phyloP scores from a whole-genome alignment of 1,139 yeast species.

The Diutina catenulata region DNA sequence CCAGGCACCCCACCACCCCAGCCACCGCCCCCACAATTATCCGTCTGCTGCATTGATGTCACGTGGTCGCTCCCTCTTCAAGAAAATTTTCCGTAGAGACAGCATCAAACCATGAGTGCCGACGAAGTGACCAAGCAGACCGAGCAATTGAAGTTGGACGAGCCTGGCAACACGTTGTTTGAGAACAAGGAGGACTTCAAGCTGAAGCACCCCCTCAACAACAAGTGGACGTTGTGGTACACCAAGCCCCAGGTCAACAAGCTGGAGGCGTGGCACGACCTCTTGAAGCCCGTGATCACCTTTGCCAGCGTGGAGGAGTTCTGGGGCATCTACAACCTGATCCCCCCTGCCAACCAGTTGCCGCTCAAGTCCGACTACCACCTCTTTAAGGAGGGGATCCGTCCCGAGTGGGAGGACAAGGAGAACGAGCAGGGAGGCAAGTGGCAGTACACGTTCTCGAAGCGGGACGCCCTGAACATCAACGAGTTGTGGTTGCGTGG shows the following conservation, averaged over 20 bases:
- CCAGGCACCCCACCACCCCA: neutral
- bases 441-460: constrained; percentile 69
- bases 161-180: constrained; percentile 41
- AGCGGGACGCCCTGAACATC: constrained; percentile 50
- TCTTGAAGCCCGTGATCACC: constrained; percentile 86
- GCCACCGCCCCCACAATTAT: neutral
- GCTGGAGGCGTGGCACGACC: constrained; percentile 85
- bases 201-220: constrained; percentile 84
- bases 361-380: constrained; percentile 93
- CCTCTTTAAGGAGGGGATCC: constrained; percentile 85
- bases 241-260: constrained; percentile 80
- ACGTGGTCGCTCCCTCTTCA: neutral
- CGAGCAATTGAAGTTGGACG: constrained; percentile 40
- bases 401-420: constrained; percentile 98
- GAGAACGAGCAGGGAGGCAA: constrained; percentile 87
- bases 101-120: constrained; percentile 2
- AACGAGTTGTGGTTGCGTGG: constrained; percentile 93
- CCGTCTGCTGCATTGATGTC: neutral
- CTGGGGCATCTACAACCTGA: constrained; percentile 95
- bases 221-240: constrained; percentile 96
- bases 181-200: constrained; percentile 59
- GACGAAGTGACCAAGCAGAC: constrained; percentile 40
- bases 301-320: constrained; percentile 93
- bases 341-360: constrained; percentile 85
- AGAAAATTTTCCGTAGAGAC: constrained; percentile 1